Base-by-base conservation (phyloP, 495 filamentous ascomycete species). In the Penicillium maclennaniae region DNA sequence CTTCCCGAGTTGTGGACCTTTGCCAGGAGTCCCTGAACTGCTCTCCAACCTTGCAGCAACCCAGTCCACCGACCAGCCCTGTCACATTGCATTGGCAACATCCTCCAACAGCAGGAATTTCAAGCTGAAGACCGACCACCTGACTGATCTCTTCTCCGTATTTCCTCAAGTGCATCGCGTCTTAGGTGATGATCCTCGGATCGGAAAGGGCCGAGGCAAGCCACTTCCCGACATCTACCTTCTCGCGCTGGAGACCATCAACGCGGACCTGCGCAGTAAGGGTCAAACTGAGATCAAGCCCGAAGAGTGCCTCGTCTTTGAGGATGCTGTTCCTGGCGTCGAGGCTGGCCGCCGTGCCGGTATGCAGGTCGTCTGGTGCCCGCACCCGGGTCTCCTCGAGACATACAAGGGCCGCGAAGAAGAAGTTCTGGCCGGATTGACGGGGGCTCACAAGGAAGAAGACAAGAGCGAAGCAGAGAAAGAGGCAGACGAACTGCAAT, bases 181-280 rank as follows among this genome's bases (percentile, higher is more conserved):
- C 0, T 70, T 92, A 3, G 93, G 93, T 6, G 95, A 99, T 66
- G 95, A 99, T 63, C 68, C 76, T 3, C 80, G 95, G 25, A 91
- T 98, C 54, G 75, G 82, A 2, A 69, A 77, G 21, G 93, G 93
- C 0, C 73, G 88, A 10, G 95, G 93, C 14, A 99, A 99, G 69
- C 93, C 93, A 0, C 78, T 91, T 4, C 93, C 93, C 7, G 95
- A 99, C 69, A 99, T 99, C 61, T 99, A 93, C 64, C 71, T 95
- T 14, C 69, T 97, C 1, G 95, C 95, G 0, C 71, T 99, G 43
- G 75, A 88, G 70, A 88, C 83, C 1, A 86, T 99, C 61, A 99
- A 99, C 69, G 75, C 75, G 3, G 82, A 79, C 7, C 63, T 93
- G 12, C 67, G 80, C 1, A 60, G 53, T 12, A 71, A 78, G 39